Evolutionary conservation across 257 asterid species (phyloP).

Genomic region (Solanum pimpinellifolium): DNA sequence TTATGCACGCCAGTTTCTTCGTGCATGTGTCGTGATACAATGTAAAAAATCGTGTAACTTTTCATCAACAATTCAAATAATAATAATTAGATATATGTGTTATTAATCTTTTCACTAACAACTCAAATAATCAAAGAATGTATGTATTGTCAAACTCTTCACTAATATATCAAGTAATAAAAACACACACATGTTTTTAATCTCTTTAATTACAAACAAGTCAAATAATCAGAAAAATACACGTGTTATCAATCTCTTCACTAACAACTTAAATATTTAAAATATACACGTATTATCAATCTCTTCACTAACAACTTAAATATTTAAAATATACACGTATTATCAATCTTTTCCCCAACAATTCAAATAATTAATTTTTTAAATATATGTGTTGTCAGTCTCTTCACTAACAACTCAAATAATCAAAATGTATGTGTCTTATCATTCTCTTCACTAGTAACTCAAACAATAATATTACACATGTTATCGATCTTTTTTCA

Average conservation of each 20-base stretch:
- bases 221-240: background rate
- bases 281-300: too few relatives aligned
- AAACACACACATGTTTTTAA: too few relatives aligned
- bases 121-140: background rate
- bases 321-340: background rate
- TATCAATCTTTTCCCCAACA: background rate
- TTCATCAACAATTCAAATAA: too few relatives aligned
- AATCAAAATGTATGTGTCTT: too few relatives aligned
- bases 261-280: too few relatives aligned
- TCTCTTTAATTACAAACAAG: background rate
- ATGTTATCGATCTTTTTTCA: background rate
- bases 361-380: background rate
- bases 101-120: background rate
- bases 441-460: background rate
- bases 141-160: too few relatives aligned
- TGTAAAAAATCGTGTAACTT: too few relatives aligned
- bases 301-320: background rate
- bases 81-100: too few relatives aligned
- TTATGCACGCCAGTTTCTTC: too few relatives aligned
- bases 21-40: too few relatives aligned
- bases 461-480: background rate
- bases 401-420: background rate
- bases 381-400: background rate
- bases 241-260: too few relatives aligned
- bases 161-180: too few relatives aligned